Evolutionary conservation across 148 eudicot genomes (phyloP).

Genomic region (Vaccinium macrocarpon): DNA sequence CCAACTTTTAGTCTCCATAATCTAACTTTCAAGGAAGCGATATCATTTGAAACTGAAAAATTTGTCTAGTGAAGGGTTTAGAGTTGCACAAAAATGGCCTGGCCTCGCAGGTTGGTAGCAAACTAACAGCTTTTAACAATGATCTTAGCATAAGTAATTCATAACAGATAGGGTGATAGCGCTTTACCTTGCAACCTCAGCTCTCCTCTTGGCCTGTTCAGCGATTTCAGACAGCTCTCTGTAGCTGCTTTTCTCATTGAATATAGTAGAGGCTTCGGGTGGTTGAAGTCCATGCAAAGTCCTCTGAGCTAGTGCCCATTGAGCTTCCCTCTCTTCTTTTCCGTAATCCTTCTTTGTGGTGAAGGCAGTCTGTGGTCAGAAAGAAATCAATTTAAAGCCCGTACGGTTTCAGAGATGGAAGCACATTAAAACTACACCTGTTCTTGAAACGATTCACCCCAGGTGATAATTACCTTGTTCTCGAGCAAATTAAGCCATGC

Average conservation of each 20-base stretch:
- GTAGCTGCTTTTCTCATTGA: slow-evolving; percentile 71
- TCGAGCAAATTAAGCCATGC: slow-evolving; percentile 86
- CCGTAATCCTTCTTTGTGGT: slow-evolving; percentile 89
- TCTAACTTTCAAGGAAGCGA: background rate
- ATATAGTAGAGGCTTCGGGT: slow-evolving; percentile 54
- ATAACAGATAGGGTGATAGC: background rate
- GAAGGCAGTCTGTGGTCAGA: slow-evolving; percentile 61
- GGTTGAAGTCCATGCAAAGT: slow-evolving; percentile 89
- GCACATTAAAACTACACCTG: background rate
- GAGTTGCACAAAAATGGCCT: background rate
- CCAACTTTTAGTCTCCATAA: background rate
- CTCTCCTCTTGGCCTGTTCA: slow-evolving; percentile 89
- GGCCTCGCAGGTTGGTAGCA: background rate
- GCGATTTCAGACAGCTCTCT: slow-evolving; percentile 85
- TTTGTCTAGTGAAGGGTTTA: background rate
- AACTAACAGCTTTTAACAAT: background rate
- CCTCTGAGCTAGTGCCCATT: slow-evolving; percentile 90
- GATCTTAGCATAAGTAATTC: background rate
- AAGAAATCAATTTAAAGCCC: background rate
- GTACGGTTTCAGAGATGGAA: background rate
- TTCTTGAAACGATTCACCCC: background rate
- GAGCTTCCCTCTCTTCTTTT: slow-evolving; percentile 90
- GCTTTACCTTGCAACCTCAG: slow-evolving; percentile 82
- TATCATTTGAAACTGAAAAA: background rate
- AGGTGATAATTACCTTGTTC: slow-evolving; percentile 56